Evolutionary conservation across 2,329 filamentous ascomycete species (phyloP), one percentile per base, ranked within the genome.

Genomic region (Colletotrichum eleusines): DNA sequence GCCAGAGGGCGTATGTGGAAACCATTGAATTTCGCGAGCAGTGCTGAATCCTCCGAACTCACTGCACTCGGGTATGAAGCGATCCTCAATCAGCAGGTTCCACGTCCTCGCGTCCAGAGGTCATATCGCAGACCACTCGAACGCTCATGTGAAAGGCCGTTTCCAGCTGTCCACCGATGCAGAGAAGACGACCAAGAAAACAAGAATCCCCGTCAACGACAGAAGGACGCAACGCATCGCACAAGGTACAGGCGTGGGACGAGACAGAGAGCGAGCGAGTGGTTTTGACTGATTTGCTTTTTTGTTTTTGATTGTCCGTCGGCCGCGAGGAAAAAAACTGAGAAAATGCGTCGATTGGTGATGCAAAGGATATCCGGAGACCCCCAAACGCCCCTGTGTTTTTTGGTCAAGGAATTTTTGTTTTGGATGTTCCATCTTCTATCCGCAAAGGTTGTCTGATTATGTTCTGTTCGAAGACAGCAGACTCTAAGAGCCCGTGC

Each of bases 311-410:
- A 67, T 77, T 75, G 78, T 80, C 50, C 46, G 66, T 58, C 66
- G 62, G 60, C 60, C 46, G 60, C 60, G 48, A 63, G 48, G 60
- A 63, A 63, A 54, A 63, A 66, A 69, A 66, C 48, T 57, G 58
- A 59, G 70, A 77, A 82, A 77, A 80, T 72, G 65, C 74, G 76
- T 79, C 77, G 80, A 77, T 79, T 76, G 75, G 77, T 86, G 85
- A 90, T 92, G 91, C 90, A 89, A 62, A 92, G 66, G 91, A 93
- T 93, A 93, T 93, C 91, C 91, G 91, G 91, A 83, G 80, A 90
- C 86, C 87, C 53, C 89, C 87, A 88, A 90, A 93, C 91, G 90
- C 91, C 90, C 89, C 84, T 85, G 84, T 83, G 58, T 57, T 66
- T 62, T 86, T 81, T 85, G 84, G 85, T 83, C 82, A 84, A 85